Conservation (phyloP, 228 moss, liverwort and hornwort species). For the Sphagnum magellanicum region DNA sequence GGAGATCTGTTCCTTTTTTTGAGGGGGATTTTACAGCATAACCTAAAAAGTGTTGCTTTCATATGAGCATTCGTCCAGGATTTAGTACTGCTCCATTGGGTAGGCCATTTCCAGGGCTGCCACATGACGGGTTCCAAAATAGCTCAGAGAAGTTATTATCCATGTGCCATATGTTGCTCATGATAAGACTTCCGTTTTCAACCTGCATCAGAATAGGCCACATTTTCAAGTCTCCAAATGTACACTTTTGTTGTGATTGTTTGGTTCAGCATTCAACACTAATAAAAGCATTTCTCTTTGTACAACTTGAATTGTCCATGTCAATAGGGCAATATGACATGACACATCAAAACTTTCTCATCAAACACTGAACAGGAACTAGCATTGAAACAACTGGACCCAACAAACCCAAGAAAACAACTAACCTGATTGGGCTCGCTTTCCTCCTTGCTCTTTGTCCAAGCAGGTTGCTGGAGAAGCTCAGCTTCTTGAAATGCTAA, state of each 20-base stretch:
- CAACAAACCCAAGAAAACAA: neutral
- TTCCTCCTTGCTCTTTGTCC: constrained; percentile 63
- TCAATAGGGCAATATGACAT: too few relatives aligned
- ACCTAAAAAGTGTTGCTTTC: constrained; percentile 8
- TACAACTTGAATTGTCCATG: too few relatives aligned
- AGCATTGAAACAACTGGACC: neutral
- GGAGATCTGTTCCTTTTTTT: constrained; percentile 14
- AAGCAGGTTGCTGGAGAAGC: constrained; percentile 61
- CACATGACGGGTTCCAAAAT: constrained; percentile 69
- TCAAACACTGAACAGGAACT: too few relatives aligned
- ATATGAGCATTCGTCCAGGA: constrained; percentile 59
- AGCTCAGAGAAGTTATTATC: constrained; percentile 49
- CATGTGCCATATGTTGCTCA: constrained; percentile 73
- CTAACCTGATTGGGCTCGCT: constrained; percentile 46
- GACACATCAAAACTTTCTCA: too few relatives aligned
- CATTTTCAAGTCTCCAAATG: neutral
- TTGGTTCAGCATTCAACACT: too few relatives aligned
- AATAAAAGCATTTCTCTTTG: too few relatives aligned
- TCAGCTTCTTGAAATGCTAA: constrained; percentile 78
- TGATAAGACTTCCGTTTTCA: constrained; percentile 65
- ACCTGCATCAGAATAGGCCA: constrained; percentile 26
- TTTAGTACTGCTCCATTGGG: constrained; percentile 65
- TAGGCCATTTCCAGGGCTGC: constrained; percentile 43
- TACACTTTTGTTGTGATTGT: too few relatives aligned
- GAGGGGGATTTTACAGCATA: too few relatives aligned